A percentile compares a stretch with the other conserved stretches of the same genome.
These are phyloP conservation scores for Nannochloropsis gaditana DNA, from an alignment of 108 stramenopile species.

Conservation along the genomic window DNA sequence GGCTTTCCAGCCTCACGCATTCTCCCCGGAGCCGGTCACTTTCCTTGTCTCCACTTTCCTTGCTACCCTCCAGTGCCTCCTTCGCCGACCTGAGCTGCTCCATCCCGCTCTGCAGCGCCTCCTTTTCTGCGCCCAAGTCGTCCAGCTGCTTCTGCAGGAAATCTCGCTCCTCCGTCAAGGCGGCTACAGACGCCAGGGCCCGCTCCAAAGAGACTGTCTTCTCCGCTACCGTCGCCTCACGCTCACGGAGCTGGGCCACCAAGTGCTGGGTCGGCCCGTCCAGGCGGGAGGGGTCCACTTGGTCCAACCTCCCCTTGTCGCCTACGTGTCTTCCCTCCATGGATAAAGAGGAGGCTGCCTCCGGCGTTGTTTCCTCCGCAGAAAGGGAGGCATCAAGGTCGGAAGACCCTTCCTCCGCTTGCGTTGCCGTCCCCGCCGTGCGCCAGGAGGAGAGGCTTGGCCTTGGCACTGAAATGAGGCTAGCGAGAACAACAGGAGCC, in stretches of 20 bases:
- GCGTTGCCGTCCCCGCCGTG: too few species aligned
- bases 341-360: too few species aligned
- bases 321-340: background rate
- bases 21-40: background rate
- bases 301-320: background rate
- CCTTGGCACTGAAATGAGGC: too few species aligned
- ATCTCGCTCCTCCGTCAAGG: background rate
- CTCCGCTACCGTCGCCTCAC: background rate
- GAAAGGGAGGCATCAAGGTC: too few species aligned
- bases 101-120: background rate
- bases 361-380: too few species aligned
- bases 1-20: background rate
- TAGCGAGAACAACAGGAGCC: too few species aligned
- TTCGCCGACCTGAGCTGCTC: background rate
- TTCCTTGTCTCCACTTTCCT: background rate
- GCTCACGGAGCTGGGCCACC: background rate
- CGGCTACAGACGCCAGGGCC: background rate
- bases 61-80: background rate
- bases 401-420: too few species aligned
- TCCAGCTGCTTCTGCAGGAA: background rate
- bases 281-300: background rate
- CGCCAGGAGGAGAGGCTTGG: too few species aligned
- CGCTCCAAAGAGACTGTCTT: background rate
- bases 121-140: background rate
- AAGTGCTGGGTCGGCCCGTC: background rate